Evolutionary conservation across 257 asterid species (phyloP).

Genomic region (Capsicum chinense): DNA sequence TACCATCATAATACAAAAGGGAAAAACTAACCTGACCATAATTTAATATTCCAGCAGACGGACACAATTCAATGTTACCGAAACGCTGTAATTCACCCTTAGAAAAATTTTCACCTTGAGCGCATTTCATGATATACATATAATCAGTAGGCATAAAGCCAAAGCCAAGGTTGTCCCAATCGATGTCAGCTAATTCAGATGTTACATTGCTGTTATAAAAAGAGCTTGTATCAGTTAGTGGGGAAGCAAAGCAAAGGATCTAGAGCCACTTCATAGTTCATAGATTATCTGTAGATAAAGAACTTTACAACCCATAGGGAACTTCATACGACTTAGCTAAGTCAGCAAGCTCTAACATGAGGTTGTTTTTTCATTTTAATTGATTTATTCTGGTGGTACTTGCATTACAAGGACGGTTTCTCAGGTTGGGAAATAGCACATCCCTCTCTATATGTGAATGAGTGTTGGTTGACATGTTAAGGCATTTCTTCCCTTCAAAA

Average conservation of each 20-base stretch:
- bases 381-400: slow-evolving; percentile 15
- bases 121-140: slow-evolving; percentile 88
- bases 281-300: neutral
- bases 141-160: slow-evolving; percentile 79
- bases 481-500: neutral
- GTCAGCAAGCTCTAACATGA: neutral
- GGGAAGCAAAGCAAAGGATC: neutral
- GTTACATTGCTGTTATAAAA: slow-evolving; percentile 56
- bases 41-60: slow-evolving; percentile 88
- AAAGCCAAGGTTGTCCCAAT: slow-evolving; percentile 95
- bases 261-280: slow-evolving; percentile 17
- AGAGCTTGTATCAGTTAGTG: neutral
- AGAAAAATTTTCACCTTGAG: slow-evolving; percentile 68
- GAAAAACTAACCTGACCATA: slow-evolving; percentile 83
- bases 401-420: neutral
- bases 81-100: slow-evolving; percentile 81
- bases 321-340: slow-evolving; percentile 12
- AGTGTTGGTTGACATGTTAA: neutral
- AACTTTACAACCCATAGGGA: neutral
- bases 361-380: neutral
- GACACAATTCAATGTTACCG: slow-evolving; percentile 95
- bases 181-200: slow-evolving; percentile 66
- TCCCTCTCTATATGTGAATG: neutral
- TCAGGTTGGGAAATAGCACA: neutral
- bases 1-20: neutral